These are phyloP conservation scores for Lasiodiplodia sp. DNA, from an alignment of 2,329 filamentous ascomycete genomes.

Conservation along the genomic window DNA sequence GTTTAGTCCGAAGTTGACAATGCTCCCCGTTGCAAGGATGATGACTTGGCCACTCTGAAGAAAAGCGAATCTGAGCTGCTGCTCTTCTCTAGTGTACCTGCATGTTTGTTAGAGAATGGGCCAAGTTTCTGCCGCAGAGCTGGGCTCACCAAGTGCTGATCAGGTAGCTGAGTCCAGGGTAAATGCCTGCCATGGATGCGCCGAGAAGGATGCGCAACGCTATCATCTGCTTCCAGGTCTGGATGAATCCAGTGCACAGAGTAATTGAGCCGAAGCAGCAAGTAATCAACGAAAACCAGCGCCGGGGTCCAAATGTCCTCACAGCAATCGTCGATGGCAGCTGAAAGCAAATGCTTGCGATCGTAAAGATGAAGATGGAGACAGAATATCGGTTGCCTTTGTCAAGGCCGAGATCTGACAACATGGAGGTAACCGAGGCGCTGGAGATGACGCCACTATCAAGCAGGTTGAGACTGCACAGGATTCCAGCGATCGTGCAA, in stretches of 20 bases:
- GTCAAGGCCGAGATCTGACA: slow-evolving; percentile 67
- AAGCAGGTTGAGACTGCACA: slow-evolving; percentile 73
- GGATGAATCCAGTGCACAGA: slow-evolving; percentile 72
- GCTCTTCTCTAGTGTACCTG: slow-evolving; percentile 66
- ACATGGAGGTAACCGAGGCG: slow-evolving; percentile 74
- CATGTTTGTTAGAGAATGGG: neutral
- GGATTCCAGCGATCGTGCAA: slow-evolving; percentile 74
- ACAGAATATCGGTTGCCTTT: slow-evolving; percentile 71
- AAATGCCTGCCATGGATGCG: slow-evolving; percentile 63
- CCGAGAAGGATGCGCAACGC: slow-evolving; percentile 70
- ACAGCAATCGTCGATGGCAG: slow-evolving; percentile 73
- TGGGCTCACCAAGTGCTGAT: slow-evolving; percentile 61
- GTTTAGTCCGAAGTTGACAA: slow-evolving; percentile 75
- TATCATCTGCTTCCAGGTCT: slow-evolving; percentile 74
- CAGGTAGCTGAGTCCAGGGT: slow-evolving; percentile 58
- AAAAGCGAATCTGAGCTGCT: slow-evolving; percentile 71
- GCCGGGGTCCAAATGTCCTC: slow-evolving; percentile 68
- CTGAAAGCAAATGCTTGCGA: slow-evolving; percentile 72
- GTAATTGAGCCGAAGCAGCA: slow-evolving; percentile 70
- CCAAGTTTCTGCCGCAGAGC: neutral
- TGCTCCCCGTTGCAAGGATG: slow-evolving; percentile 69
- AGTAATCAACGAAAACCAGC: slow-evolving; percentile 68
- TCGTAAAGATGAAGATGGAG: slow-evolving; percentile 76
- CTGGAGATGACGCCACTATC: slow-evolving; percentile 75
- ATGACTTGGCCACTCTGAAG: slow-evolving; percentile 71